A percentile compares a stretch with the other conserved stretches of the same genome.
phyloP scores from a whole-genome alignment of 176 grass and related monocot genomes.

The Raddia guianensis region DNA sequence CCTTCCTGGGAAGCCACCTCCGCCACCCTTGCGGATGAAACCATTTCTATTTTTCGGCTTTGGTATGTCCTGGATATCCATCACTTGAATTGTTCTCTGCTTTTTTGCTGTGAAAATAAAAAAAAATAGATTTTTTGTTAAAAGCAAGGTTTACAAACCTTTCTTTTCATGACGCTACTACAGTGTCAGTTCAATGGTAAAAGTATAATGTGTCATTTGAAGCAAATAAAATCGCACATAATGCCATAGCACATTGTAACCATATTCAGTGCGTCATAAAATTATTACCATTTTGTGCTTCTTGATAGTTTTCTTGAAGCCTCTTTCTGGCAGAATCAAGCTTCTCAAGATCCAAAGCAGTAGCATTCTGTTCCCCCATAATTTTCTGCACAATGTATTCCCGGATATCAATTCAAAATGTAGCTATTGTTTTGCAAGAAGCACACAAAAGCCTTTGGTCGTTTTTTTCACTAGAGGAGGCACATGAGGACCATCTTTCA shows the following conservation, averaged over 20 bases:
- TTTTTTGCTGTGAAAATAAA: slow-evolving; percentile 62
- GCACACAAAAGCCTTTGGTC: not conserved
- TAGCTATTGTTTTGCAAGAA: slow-evolving; percentile 7
- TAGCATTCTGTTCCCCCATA: slow-evolving; percentile 52
- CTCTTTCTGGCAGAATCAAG: slow-evolving; percentile 66
- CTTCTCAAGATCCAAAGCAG: slow-evolving; percentile 49
- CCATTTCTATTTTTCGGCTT: slow-evolving; percentile 60
- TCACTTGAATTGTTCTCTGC: slow-evolving; percentile 79
- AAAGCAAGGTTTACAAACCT: not conserved
- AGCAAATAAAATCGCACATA: not conserved
- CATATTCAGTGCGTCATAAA: not conserved
- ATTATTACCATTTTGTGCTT: slow-evolving; percentile 70
- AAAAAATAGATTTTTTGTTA: not conserved
- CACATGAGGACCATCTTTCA: slow-evolving; percentile 6
- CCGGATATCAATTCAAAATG: not conserved
- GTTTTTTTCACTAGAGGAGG: not conserved
- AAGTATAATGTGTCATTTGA: not conserved
- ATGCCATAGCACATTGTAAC: not conserved
- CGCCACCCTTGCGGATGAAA: slow-evolving; percentile 59
- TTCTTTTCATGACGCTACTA: not conserved
- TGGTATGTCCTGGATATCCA: slow-evolving; percentile 84
- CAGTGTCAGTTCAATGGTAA: not conserved
- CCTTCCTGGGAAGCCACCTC: slow-evolving; percentile 46
- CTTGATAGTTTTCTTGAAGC: slow-evolving; percentile 80
- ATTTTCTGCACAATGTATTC: slow-evolving; percentile 37